A percentile compares a stretch with the other conserved stretches of the same genome.
Conservation (phyloP, 73 alveolate genomes). For the Paraurostyla sp. region DNA sequence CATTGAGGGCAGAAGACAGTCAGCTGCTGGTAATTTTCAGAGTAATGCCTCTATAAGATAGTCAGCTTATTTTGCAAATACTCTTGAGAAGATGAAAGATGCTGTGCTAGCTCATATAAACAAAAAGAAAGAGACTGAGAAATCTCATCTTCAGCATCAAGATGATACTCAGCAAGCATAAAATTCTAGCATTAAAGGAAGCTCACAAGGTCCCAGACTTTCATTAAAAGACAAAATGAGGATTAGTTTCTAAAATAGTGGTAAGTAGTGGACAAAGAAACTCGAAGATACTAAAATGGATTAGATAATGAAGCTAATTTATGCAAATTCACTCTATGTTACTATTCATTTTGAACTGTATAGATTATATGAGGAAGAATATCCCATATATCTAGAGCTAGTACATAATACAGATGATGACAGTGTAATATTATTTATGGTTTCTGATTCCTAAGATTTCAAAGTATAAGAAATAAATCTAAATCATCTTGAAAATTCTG, state of each 20-base stretch:
- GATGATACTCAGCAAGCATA: background rate
- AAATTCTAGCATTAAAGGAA: too few relatives aligned
- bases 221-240: too few relatives aligned
- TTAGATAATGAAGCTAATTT: constrained; percentile 43
- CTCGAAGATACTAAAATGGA: constrained; percentile 14
- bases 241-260: too few relatives aligned
- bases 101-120: constrained; percentile 10
- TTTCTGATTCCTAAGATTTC: background rate
- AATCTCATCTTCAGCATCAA: background rate
- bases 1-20: too few relatives aligned
- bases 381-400: constrained; percentile 40
- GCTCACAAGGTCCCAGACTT: too few relatives aligned
- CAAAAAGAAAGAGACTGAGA: constrained; percentile 52
- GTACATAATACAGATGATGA: constrained; percentile 64
- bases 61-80: constrained; percentile 16
- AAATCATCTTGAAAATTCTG: background rate
- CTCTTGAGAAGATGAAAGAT: constrained; percentile 47
- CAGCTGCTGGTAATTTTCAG: background rate
- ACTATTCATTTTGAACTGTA: constrained; percentile 47
- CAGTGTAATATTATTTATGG: constrained; percentile 6
- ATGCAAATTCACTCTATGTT: constrained; percentile 34
- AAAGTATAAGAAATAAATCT: constrained; percentile 2
- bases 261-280: too few relatives aligned
- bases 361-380: constrained; percentile 1
- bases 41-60: background rate